These are phyloP conservation scores for Aureobasidium sp. DNA, from an alignment of 2,329 filamentous ascomycete species.

Conservation along the genomic window DNA sequence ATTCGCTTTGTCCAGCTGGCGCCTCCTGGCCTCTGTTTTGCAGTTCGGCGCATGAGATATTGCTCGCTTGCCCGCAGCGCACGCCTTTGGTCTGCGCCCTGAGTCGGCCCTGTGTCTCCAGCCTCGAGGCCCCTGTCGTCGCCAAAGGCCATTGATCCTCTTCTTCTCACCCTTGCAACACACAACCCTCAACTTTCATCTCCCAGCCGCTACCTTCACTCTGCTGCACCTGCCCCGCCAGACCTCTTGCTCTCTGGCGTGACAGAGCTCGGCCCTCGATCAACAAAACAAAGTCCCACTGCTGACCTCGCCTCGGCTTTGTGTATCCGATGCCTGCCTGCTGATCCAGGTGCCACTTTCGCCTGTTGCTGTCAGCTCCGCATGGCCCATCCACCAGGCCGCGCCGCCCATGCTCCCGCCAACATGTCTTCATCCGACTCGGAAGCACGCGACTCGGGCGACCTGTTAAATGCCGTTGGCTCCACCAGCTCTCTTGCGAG, in stretches of 20 bases:
- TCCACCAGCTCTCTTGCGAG: constrained; percentile 67
- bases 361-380: neutral
- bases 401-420: neutral
- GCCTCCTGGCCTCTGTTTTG: neutral
- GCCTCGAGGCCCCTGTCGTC: constrained; percentile 8
- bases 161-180: neutral
- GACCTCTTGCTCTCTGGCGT: neutral
- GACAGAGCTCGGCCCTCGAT: constrained; percentile 1
- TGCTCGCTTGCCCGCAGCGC: neutral
- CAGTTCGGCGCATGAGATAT: neutral
- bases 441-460: constrained; percentile 41
- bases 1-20: neutral
- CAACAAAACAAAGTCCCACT: constrained; percentile 1
- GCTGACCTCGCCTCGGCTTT: constrained; percentile 5
- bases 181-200: neutral
- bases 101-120: neutral
- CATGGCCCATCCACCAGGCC: constrained; percentile 12
- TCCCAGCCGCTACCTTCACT: neutral
- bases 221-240: neutral
- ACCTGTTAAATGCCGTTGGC: constrained; percentile 62
- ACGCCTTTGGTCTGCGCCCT: neutral
- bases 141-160: neutral
- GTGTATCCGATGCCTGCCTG: constrained; percentile 6
- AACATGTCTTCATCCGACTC: constrained; percentile 15
- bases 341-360: neutral